Evolutionary conservation across 768 basidiomycete genomes (phyloP), one percentile per base, ranked within the genome.

Genomic region (Gloeophyllum trabeum): DNA sequence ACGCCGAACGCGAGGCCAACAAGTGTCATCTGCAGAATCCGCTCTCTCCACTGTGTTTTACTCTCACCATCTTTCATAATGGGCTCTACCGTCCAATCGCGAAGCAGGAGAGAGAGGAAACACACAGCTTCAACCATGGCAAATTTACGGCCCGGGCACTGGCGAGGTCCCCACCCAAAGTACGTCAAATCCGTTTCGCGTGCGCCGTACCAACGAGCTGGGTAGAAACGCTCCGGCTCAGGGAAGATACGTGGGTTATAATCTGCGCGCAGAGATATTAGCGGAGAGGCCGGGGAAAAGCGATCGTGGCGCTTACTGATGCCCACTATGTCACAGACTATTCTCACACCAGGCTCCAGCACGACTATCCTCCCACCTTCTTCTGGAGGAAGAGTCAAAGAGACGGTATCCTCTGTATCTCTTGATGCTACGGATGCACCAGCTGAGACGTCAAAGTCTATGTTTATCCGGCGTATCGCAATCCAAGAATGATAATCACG

Each of bases 141-240:
- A 48, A 80, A 79, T 46, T 66, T 73, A 22, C 71, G 60, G 4
- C 76, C 77, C 7, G 76, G 56, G 40, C n/a, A n/a, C n/a, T n/a
- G n/a, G 51, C 28, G 28, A 16, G 28, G 28, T 10, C 52, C 50
- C 5, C 49, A 24, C 42, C 50, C 46, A 26, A 54, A 46, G 49
- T 25, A 44, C 36, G 6, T 52, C 21, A 14, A 26, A 18, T 48
- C 49, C 4, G 43, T 36, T 32, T 52, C 47, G 12, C 41, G 26
- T 2, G 38, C 47, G 26, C 50, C 57, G 38, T 62, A 59, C 69
- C 69, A 70, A 32, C 65, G 53, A 18, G 60, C 58, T 13, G 65
- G 60, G 20, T 54, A 51, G 46, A 56, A 67, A 25, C 56, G 52
- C 12, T 60, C 51, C 1, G 69, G 66, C 5, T 65, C 59, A 7